These are phyloP conservation scores for Xanthoconium stramineum DNA, from an alignment of 768 basidiomycete species.

Conservation along the genomic window DNA sequence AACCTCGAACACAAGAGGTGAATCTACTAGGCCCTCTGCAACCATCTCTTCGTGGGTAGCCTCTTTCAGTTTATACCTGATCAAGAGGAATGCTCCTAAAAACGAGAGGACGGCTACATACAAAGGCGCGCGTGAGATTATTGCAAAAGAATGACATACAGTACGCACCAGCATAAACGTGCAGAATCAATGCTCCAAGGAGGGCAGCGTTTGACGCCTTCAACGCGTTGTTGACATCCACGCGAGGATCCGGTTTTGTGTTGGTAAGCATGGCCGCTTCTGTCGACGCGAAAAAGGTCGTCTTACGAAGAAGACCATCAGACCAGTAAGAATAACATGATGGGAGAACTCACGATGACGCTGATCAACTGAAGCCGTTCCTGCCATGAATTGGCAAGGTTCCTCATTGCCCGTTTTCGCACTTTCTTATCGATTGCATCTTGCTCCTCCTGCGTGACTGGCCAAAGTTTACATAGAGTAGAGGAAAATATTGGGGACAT, in stretches of 20 bases:
- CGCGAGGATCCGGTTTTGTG: slow-evolving; percentile 31
- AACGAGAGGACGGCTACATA: slow-evolving; percentile 44
- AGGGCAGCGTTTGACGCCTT: slow-evolving; percentile 45
- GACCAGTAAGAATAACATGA: not conserved
- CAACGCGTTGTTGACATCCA: slow-evolving; percentile 13
- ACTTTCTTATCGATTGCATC: slow-evolving; percentile 46
- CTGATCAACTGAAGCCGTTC: slow-evolving; percentile 60
- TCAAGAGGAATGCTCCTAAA: slow-evolving; percentile 52
- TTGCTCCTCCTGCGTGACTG: slow-evolving; percentile 50
- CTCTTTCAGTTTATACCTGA: slow-evolving; percentile 52
- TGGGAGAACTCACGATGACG: slow-evolving; percentile 45
- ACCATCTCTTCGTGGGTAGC: slow-evolving; percentile 48
- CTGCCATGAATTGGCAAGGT: slow-evolving; percentile 60
- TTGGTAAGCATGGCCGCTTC: slow-evolving; percentile 52
- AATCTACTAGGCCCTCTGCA: slow-evolving; percentile 31
- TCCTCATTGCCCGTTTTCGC: slow-evolving; percentile 42
- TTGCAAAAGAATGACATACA: not conserved
- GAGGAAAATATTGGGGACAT: not conserved
- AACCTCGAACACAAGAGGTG: slow-evolving; percentile 15
- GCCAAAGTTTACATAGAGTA: not conserved
- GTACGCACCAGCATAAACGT: slow-evolving; percentile 46
- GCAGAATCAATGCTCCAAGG: slow-evolving; percentile 52
- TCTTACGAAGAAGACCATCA: slow-evolving; percentile 25
- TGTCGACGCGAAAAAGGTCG: slow-evolving; percentile 60
- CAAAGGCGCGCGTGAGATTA: not conserved